phyloP scores from a whole-genome alignment of 345 rosid genomes.

The Eucalyptus viminalis region DNA sequence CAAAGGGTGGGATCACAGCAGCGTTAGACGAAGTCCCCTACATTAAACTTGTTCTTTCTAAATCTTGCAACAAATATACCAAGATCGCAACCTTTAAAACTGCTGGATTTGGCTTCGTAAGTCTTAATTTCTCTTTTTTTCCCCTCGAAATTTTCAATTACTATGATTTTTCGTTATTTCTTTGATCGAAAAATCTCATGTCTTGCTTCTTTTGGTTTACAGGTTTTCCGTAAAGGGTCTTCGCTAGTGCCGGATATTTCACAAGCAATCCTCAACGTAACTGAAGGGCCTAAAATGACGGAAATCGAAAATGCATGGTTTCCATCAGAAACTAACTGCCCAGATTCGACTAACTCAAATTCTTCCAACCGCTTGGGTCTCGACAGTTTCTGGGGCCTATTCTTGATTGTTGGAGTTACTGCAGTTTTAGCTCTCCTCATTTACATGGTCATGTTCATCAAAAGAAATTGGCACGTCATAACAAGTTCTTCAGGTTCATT shows the following conservation, averaged over 20 bases:
- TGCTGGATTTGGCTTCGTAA: neutral
- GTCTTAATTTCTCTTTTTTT: neutral
- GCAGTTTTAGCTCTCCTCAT: neutral
- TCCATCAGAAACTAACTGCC: neutral
- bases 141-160: neutral
- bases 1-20: neutral
- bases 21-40: neutral
- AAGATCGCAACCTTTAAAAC: neutral
- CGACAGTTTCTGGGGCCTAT: neutral
- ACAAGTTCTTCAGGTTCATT: no score
- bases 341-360: fast-evolving
- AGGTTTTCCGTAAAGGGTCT: neutral
- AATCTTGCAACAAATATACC: neutral
- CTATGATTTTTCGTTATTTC: neutral
- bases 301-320: neutral
- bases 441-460: no score
- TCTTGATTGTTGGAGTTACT: neutral
- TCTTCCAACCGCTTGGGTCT: neutral
- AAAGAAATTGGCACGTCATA: no score
- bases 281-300: neutral
- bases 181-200: neutral
- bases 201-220: neutral
- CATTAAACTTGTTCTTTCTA: neutral
- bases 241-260: neutral
- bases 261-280: neutral